Base-by-base conservation (phyloP, 805 yeast genomes). In the Spathaspora boniae region DNA sequence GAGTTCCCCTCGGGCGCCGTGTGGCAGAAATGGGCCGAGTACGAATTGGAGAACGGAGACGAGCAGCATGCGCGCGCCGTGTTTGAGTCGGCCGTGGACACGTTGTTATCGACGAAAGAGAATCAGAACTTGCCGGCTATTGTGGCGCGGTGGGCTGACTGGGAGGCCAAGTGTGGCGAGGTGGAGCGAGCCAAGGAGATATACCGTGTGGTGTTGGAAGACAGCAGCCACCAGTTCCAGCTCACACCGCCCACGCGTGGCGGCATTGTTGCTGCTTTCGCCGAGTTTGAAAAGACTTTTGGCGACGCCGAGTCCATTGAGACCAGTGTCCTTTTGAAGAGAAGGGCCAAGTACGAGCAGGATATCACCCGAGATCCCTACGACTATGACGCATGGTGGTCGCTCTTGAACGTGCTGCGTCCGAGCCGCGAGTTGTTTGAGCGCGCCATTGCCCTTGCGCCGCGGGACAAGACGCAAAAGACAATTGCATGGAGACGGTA, bases 341-440 rank as follows among this genome's bases (percentile, higher is more conserved):
- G 95, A 39, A 72, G 68, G 41, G 54, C 65, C 5, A 64, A 63
- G 35, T 86, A 83, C 51, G 80, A 80, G 47, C 53, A 60, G 3
- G 63, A 59, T 15, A 46, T 85, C 9, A 40, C 50, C 5, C 45
- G 50, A 8, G 64, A 74, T 34, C 80, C 86, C 1, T 26, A 37
- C 0, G 85, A 86, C 58, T 80, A 77, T 54, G 93, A 84, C 48
- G 61, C 78, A 0, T 89, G 98, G 97, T 88, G 95, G 91, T 53
- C 74, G 0, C 80, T 80, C 48, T 40, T 86, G 2, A 65, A 72
- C 9, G 51, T 86, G 16, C 47, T 78, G 9, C n/a, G n/a, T n/a
- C n/a, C n/a, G n/a, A n/a, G n/a, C n/a, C n/a, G n/a, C n/a, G n/a
- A n/a, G n/a, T n/a, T 34, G 3, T 74, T 68, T 44, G 74, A 72